Evolutionary conservation across 106 monocot genomes (phyloP).

Genomic region (Phalaenopsis equestris): DNA sequence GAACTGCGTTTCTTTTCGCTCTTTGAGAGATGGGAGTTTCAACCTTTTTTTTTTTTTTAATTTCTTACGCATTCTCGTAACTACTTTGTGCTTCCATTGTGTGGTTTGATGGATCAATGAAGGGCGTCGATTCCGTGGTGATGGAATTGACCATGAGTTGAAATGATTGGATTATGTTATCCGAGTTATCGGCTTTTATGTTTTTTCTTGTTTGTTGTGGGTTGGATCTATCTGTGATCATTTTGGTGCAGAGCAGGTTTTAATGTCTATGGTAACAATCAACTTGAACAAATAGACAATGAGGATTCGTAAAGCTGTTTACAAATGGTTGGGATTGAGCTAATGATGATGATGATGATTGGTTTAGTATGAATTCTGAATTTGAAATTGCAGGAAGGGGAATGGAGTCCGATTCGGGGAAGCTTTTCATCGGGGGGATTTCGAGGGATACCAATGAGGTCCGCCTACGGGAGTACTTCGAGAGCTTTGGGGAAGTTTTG

Average conservation of each 20-base stretch:
- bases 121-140: not conserved
- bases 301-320: not conserved
- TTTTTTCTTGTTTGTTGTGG: not conserved
- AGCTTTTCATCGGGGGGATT: constrained; percentile 33
- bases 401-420: constrained; percentile 31
- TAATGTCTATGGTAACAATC: not conserved
- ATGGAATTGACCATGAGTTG: not conserved
- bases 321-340: not conserved
- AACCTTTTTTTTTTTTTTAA: not conserved
- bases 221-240: not conserved
- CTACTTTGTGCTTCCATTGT: not conserved
- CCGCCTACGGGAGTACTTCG: constrained; percentile 26
- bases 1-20: not conserved
- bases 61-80: not conserved
- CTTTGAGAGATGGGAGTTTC: not conserved
- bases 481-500: constrained; percentile 22
- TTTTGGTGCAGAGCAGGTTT: not conserved
- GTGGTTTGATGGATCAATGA: not conserved
- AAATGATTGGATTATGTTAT: not conserved
- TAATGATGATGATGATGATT: not conserved
- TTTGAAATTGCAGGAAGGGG: constrained; percentile 8
- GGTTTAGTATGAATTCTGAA: not conserved
- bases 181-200: not conserved
- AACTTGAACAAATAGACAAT: too few relatives aligned
- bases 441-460: constrained; percentile 24